Evolutionary conservation across 2,329 filamentous ascomycete genomes (phyloP).

Genomic region (Coniochaeta prunicola): DNA sequence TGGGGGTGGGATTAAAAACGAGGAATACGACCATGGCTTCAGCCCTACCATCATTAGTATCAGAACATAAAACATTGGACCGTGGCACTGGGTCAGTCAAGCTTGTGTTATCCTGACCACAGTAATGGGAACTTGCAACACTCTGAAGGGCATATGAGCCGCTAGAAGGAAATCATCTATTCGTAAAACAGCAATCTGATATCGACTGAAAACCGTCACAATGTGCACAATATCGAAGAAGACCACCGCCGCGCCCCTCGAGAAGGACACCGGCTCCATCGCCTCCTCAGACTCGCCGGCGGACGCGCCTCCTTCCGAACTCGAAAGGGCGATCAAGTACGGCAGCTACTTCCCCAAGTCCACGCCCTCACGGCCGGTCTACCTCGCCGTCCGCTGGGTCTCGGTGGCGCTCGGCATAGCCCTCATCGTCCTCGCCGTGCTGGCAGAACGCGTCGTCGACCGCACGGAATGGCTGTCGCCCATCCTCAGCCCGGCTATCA

Average conservation of each 20-base stretch:
- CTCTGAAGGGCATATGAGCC: background rate
- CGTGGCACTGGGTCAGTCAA: background rate
- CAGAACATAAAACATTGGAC: background rate
- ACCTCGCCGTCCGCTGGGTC: background rate
- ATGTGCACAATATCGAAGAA: background rate
- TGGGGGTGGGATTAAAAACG: background rate
- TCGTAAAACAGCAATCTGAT: background rate
- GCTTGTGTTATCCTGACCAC: background rate
- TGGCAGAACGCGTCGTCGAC: background rate
- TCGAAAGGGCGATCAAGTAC: background rate
- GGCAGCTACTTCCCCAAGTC: background rate
- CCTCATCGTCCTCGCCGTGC: background rate
- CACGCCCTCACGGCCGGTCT: background rate
- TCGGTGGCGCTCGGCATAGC: background rate
- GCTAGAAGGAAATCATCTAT: background rate
- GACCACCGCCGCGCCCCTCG: background rate
- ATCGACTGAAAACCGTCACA: background rate
- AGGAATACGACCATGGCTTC: background rate
- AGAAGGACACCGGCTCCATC: background rate
- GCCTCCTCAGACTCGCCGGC: background rate
- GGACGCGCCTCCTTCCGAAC: background rate
- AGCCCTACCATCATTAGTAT: background rate
- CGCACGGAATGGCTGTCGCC: background rate
- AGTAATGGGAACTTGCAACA: background rate
- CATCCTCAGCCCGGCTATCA: conserved; percentile 1